A percentile compares a stretch with the other conserved stretches of the same genome.
These are phyloP conservation scores for Udeniomyces megalosporus DNA, from an alignment of 768 basidiomycete species.

Conservation along the genomic window DNA sequence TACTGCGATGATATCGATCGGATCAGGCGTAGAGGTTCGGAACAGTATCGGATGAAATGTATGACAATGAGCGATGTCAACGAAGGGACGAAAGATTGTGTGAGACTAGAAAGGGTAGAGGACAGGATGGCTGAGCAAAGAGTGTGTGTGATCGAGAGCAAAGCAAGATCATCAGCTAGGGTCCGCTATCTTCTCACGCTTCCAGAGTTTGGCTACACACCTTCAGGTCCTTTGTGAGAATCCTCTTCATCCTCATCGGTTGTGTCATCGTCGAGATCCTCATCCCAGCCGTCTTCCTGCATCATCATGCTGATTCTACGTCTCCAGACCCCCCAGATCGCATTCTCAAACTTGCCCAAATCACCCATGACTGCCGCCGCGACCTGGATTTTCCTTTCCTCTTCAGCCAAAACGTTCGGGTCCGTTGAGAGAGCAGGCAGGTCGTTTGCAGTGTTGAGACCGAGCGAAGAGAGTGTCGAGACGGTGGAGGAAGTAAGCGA, in stretches of 20 bases:
- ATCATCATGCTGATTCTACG: slow-evolving; percentile 32
- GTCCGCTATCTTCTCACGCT: too few species aligned
- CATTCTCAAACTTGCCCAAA: slow-evolving; percentile 41
- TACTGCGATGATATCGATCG: slow-evolving; percentile 81
- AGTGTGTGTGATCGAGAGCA: background rate
- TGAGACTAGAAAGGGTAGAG: slow-evolving; percentile 39
- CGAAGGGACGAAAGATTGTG: slow-evolving; percentile 37
- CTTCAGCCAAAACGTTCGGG: slow-evolving; percentile 37
- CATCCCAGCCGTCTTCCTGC: too few species aligned
- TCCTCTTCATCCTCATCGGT: slow-evolving; percentile 13
- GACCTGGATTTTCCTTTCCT: slow-evolving; percentile 43
- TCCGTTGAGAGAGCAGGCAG: background rate
- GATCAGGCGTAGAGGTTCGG: slow-evolving; percentile 67
- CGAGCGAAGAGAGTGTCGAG: background rate
- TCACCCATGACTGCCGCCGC: slow-evolving; percentile 55
- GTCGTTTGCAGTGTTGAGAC: background rate
- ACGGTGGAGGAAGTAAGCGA: background rate
- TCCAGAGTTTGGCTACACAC: too few species aligned
- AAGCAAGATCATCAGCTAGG: background rate
- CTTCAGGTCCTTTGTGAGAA: slow-evolving; percentile 38
- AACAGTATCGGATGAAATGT: slow-evolving; percentile 63
- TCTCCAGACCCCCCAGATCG: slow-evolving; percentile 46
- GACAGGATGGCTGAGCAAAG: slow-evolving; percentile 31
- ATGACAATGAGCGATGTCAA: slow-evolving; percentile 48
- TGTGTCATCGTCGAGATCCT: slow-evolving; percentile 1